Evolutionary conservation across 1,139 yeast genomes (phyloP), one percentile per base, ranked within the genome.

Genomic region (Arxiozyma bovina): DNA sequence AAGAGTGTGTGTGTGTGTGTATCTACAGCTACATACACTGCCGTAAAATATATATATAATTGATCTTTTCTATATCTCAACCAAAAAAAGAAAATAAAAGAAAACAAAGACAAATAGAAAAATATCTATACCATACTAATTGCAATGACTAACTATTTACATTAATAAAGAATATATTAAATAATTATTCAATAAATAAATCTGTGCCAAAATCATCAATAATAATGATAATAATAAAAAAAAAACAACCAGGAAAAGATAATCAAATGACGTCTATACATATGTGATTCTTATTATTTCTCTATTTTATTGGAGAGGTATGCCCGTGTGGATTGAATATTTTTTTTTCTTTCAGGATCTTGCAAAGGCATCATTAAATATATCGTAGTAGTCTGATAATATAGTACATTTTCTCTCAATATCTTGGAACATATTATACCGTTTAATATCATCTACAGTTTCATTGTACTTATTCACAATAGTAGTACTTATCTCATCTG

Each of bases 311-410:
- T 34, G 4, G 30, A 11, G 30, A 27, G 30, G 30, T 11, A 43
- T 43, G 21, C n/a, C n/a, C 12, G 18, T 45, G 40, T 23, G 17
- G 1, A 11, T 11, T 43, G 8, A 9, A 43, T 15, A 27, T 25
- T 17, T 23, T 20, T 44, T 21, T 47, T 18, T 27, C 27, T 20
- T 25, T 23, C 30, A 43, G 18, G 46, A 44, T 53, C 57, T 68
- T 61, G 51, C 41, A 42, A 71, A 70, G 20, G 73, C 72, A 20
- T 61, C 61, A 50, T 62, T 66, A 54, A 70, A 65, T 50, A 64
- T 53, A 52, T 66, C 70, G 56, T 65, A 55, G 41, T 57, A 54
- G 41, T 57, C 58, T 18, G 59, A 57, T 15, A 70, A 51, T 8
- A 71, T 63, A 18, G 59, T 58, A 23, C 71, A 67, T 43, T 62